A percentile compares a stretch with the other conserved stretches of the same genome.
These are phyloP conservation scores for Talaromyces nanjingensis DNA, from an alignment of 495 filamentous ascomycete species.

Conservation along the genomic window DNA sequence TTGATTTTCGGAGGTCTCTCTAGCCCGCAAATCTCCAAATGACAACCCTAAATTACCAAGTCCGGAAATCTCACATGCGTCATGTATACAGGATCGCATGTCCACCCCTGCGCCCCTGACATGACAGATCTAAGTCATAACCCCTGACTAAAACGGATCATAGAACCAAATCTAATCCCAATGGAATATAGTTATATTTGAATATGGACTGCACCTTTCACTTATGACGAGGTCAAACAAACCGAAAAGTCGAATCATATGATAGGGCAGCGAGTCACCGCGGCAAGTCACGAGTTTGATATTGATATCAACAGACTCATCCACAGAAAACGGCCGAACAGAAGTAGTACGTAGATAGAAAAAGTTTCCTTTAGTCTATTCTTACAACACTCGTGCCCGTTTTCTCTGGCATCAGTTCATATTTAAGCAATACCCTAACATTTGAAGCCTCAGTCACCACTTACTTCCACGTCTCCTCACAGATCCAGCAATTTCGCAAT, in stretches of 20 bases:
- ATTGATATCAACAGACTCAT: conserved; percentile 2
- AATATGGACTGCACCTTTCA: not conserved
- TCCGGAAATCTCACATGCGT: too few species aligned
- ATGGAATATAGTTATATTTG: not conserved
- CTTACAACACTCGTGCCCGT: not conserved
- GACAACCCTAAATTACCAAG: too few species aligned
- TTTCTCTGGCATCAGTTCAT: conserved; percentile 3
- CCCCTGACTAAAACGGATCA: not conserved
- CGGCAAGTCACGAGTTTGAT: not conserved
- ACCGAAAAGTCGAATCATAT: not conserved
- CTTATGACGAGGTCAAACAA: not conserved
- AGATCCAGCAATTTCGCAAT: not conserved
- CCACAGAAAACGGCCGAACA: not conserved
- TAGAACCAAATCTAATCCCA: not conserved
- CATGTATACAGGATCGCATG: too few species aligned
- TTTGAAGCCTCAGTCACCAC: not conserved
- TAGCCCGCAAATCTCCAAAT: too few species aligned
- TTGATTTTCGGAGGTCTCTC: too few species aligned
- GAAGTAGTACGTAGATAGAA: not conserved
- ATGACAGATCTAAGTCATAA: too few species aligned
- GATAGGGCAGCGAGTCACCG: not conserved
- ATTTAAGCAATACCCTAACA: not conserved
- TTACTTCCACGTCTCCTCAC: not conserved
- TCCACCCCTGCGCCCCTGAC: too few species aligned
- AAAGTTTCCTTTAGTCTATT: not conserved